Evolutionary conservation across 805 yeast genomes (phyloP), one percentile per base, ranked within the genome.

Genomic region (Sugiyamaella qingdaonensis): DNA sequence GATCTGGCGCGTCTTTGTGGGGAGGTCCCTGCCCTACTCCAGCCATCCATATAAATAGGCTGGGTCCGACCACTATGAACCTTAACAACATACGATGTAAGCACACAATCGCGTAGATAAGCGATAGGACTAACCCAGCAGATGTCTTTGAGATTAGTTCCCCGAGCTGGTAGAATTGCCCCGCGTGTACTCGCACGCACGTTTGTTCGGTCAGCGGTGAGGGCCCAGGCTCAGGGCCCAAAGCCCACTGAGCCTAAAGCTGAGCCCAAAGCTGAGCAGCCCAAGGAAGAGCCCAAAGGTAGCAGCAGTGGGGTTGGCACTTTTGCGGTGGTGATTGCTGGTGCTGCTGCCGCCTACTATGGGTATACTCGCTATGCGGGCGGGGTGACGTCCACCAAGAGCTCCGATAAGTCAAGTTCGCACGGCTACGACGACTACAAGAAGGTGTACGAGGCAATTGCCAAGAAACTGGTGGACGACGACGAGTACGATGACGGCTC

Each of bases 381-480:
- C 35, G 67, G 69, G 19, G 14, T 69, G 29, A 65, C 69, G 18
- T 61, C 69, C 14, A 58, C 68, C 2, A 65, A 71, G 3, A 63
- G 68, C 13, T 66, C 68, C 47, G 53, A 55, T 27, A 14, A 51
- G 19, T 7, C 29, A 24, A 24, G 7, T 24, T 55, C 59, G 24
- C 62, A 67, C 37, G 59, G 71, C 2, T 68, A 64, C 49, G 73
- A 75, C 10, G 88, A 86, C 58, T 89, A 85, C 69, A 94, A 88
- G 69, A 62, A 79, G 54, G 79, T 89, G 48, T 88, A 88, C 71
- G 86, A 87, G 63, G 88, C 78, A 44, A 87, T 88, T 71, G 95
- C 96, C 8, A 63, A 71, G 39, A 81, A 82, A 61, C 66, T 86
- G 21, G 73, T 55, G 7, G 66, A 62, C 42, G 65, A 55, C n/a